Percentiles rank a stretch among this genome's conserved stretches.
Evolutionary conservation across 1,284 basidiomycete genomes (phyloP).

Genomic region (Inonotus hispidus): DNA sequence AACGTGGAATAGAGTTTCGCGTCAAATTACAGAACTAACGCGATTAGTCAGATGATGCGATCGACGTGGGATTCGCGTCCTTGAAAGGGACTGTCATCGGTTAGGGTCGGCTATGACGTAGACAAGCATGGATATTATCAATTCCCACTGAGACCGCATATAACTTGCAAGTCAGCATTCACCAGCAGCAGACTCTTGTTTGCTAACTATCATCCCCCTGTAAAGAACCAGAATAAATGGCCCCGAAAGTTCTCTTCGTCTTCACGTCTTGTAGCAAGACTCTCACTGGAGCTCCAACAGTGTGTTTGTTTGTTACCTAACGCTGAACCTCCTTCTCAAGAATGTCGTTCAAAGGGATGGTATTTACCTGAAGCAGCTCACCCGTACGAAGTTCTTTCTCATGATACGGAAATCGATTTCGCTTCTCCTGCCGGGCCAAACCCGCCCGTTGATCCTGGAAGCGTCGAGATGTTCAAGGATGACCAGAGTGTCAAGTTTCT

Average conservation of each 20-base stretch:
- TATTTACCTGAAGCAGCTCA: constrained; percentile 76
- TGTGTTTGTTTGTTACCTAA: constrained; percentile 28
- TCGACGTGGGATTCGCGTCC: not conserved
- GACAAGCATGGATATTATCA: no score
- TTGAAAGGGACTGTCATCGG: not conserved
- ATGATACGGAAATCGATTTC: constrained; percentile 59
- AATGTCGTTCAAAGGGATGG: constrained; percentile 46
- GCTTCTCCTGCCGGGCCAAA: constrained; percentile 68
- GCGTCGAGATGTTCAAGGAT: constrained; percentile 55
- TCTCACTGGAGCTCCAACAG: constrained; percentile 52
- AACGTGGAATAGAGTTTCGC: not conserved
- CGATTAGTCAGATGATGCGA: not conserved
- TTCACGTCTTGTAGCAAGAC: constrained; percentile 67
- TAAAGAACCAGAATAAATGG: constrained; percentile 11
- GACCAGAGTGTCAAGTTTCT: constrained; percentile 60
- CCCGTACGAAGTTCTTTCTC: constrained; percentile 66
- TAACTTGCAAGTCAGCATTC: no score
- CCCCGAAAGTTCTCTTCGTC: constrained; percentile 61
- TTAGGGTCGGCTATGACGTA: constrained; percentile 6
- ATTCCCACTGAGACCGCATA: no score
- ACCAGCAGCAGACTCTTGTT: no score
- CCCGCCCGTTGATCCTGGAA: constrained; percentile 64
- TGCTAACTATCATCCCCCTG: no score
- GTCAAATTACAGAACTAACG: not conserved
- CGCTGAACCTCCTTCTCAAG: not conserved